A percentile compares a stretch with the other conserved stretches of the same genome.
These are phyloP conservation scores for Aphanocladium album DNA, from an alignment of 2,329 filamentous ascomycete genomes.

Conservation along the genomic window DNA sequence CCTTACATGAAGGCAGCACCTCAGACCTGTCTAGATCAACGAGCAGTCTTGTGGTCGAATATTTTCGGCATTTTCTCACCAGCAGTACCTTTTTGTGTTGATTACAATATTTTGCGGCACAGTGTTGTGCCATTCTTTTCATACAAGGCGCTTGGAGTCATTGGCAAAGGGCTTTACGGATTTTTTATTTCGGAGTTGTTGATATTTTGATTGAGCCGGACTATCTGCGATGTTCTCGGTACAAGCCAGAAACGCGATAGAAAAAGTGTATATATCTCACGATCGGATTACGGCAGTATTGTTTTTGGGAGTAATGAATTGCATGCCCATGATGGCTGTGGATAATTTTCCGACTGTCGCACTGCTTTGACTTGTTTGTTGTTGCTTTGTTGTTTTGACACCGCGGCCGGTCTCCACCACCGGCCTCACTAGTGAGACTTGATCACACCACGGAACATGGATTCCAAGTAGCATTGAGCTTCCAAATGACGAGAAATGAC, in stretches of 20 bases:
- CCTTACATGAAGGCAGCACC: constrained; percentile 14
- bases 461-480: neutral
- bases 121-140: constrained; percentile 29
- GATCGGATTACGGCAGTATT: constrained; percentile 30
- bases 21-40: constrained; percentile 22
- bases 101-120: constrained; percentile 28
- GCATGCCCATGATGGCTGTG: constrained; percentile 17
- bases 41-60: constrained; percentile 21
- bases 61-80: constrained; percentile 21
- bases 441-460: neutral
- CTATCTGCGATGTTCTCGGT: constrained; percentile 3
- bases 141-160: constrained; percentile 39
- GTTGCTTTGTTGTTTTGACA: neutral
- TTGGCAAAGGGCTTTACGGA: constrained; percentile 29
- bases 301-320: constrained; percentile 25
- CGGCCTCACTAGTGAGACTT: neutral
- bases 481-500: neutral
- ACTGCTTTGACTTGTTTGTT: neutral
- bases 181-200: constrained; percentile 35
- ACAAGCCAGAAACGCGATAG: constrained; percentile 16
- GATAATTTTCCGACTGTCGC: constrained; percentile 1
- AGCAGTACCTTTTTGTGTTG: constrained; percentile 27
- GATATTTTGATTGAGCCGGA: constrained; percentile 15
- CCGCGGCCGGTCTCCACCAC: neutral
- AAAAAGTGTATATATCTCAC: constrained; percentile 39